Conservation (phyloP, 1,284 basidiomycete genomes). For the Irpex lacteus region DNA sequence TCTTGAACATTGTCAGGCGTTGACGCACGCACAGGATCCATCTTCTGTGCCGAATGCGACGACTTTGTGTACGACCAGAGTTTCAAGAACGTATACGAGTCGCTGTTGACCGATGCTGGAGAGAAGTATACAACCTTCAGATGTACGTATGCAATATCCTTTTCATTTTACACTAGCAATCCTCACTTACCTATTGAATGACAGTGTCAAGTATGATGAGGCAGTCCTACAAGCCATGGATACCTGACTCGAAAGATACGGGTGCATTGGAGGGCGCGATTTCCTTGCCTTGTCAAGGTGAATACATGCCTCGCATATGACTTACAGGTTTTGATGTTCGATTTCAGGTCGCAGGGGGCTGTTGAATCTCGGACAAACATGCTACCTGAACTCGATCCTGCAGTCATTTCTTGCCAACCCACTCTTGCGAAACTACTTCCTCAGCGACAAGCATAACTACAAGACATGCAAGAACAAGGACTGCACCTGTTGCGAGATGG, state of each 20-base stretch:
- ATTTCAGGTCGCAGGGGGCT: slow-evolving; percentile 76
- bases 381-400: slow-evolving; percentile 91
- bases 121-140: slow-evolving; percentile 29
- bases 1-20: slow-evolving; percentile 37
- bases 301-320: background rate
- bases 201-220: slow-evolving; percentile 38
- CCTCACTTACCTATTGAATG: background rate
- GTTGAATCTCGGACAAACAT: slow-evolving; percentile 92
- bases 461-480: slow-evolving; percentile 67
- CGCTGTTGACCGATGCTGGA: slow-evolving; percentile 42
- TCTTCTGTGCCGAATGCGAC: slow-evolving; percentile 58
- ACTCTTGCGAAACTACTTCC: slow-evolving; percentile 85
- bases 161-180: background rate
- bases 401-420: slow-evolving; percentile 95
- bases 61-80: slow-evolving; percentile 53
- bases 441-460: slow-evolving; percentile 82
- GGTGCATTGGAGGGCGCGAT: slow-evolving; percentile 33
- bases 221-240: slow-evolving; percentile 46
- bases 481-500: slow-evolving; percentile 95
- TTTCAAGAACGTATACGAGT: slow-evolving; percentile 38
- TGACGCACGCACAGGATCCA: slow-evolving; percentile 53
- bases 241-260: slow-evolving; percentile 35
- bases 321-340: background rate
- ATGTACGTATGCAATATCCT: background rate
- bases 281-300: slow-evolving; percentile 64